Evolutionary conservation across 768 basidiomycete genomes (phyloP), one percentile per base, ranked within the genome.

Genomic region (Suillus plorans): DNA sequence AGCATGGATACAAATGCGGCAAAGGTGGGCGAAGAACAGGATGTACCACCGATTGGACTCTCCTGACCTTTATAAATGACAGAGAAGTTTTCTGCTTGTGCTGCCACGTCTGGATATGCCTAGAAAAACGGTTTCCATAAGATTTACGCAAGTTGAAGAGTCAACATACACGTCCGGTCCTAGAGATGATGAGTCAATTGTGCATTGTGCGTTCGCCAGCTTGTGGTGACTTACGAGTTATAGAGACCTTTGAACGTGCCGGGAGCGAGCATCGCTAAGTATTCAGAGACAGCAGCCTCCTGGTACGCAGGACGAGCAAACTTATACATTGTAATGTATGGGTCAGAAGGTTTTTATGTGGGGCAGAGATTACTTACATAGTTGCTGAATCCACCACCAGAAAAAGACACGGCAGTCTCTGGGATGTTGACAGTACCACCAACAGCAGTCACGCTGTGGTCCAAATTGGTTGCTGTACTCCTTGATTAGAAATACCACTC

Each of bases 301-400:
- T 90, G 89, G 70, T 87, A 90, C 0, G 45, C 5, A 5, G 89
- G 89, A 28, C 83, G 83, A 25, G 68, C 0, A 72, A 86, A 89
- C 85, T 88, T 63, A 37, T 31, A 10, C 28, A 25, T 37, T 31
- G 44, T 39, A 31, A 31, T 13, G 39, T 53, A 7, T 18, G 52
- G 22, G 53, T 64, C 50, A 49, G 44, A 14, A 63, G 41, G 16
- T 7, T 5, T 22, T 5, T 25, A 44, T 22, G 18, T 13, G 20
- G 18, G 22, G 6, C 18, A 25, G 10, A 14, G 18, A 16, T 44
- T 8, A 79, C 82, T 67, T 14, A 89, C 88, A 61, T 85, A 85
- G 66, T 89, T 80, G 71, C 89, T 90, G 77, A 91, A 92, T 3
- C 90, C 90, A 45, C 90, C 90, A 1, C 89, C 89, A 16, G 88